Evolutionary conservation across 768 basidiomycete species (phyloP).

Genomic region (Ephemerocybe angulata): DNA sequence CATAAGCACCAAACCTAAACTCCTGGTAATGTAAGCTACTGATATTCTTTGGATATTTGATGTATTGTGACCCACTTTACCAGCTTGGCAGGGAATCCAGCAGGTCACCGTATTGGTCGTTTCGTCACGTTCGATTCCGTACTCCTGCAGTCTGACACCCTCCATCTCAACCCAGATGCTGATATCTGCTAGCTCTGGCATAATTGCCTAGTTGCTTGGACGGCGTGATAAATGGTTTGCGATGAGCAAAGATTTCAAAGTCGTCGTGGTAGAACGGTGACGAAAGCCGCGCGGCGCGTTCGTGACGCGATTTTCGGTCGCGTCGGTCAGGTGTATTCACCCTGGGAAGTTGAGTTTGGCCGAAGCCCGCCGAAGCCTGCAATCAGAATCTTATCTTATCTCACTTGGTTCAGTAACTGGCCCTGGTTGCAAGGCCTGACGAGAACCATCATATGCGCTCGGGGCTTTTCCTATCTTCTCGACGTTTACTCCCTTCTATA

Average conservation of each 20-base stretch:
- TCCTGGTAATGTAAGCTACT: not conserved
- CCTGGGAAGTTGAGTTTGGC: not conserved
- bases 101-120: not conserved
- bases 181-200: not conserved
- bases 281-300: too few species aligned
- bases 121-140: not conserved
- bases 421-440: not conserved
- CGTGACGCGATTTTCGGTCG: not conserved
- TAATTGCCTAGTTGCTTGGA: too few species aligned
- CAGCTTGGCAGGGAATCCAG: constrained; percentile 4
- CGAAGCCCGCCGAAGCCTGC: not conserved
- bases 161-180: not conserved
- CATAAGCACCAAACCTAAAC: not conserved
- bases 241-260: too few species aligned
- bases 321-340: not conserved
- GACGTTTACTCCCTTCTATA: not conserved
- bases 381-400: not conserved
- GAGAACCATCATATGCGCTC: not conserved
- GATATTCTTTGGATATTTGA: not conserved
- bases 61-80: constrained; percentile 1
- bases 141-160: not conserved
- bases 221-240: too few species aligned
- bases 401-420: not conserved
- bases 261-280: too few species aligned
- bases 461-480: not conserved